phyloP scores from a whole-genome alignment of 2,329 filamentous ascomycete genomes.

The Alternaria sp. region DNA sequence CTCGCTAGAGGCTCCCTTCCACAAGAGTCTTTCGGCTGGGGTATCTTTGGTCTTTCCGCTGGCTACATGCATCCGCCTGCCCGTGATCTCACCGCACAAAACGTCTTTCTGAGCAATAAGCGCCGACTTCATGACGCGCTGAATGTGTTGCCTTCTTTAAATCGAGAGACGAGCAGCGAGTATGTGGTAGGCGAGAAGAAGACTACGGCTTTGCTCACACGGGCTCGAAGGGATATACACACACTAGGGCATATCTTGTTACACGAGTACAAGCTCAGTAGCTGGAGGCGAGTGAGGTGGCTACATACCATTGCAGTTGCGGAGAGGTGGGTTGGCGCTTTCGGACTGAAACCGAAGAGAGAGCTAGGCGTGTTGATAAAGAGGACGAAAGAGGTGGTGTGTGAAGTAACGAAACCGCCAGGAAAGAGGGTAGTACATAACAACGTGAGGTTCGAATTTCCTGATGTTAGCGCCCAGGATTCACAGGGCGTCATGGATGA shows the following conservation, averaged over 20 bases:
- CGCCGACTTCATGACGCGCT: constrained; percentile 25
- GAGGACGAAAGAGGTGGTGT: not conserved
- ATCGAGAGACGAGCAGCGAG: constrained; percentile 2
- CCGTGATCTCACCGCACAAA: not conserved
- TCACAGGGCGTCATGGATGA: not conserved
- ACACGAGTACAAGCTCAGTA: constrained; percentile 23
- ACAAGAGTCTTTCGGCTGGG: constrained; percentile 31
- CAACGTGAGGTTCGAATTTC: not conserved
- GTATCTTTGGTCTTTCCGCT: constrained; percentile 25
- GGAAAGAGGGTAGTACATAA: not conserved
- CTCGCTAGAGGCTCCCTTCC: constrained; percentile 16
- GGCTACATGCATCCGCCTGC: constrained; percentile 23
- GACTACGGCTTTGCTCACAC: constrained; percentile 11
- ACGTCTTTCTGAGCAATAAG: constrained; percentile 21
- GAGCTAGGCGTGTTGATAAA: not conserved
- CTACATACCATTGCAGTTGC: constrained; percentile 27
- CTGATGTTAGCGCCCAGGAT: not conserved
- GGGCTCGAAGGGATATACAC: constrained; percentile 28
- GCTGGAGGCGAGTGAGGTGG: constrained; percentile 28
- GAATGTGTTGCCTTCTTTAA: constrained; percentile 15
- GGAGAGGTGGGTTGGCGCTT: constrained; percentile 26
- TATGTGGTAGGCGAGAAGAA: not conserved
- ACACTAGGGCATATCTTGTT: constrained; percentile 26
- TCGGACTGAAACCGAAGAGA: not conserved
- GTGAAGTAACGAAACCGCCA: not conserved